A percentile compares a stretch with the other conserved stretches of the same genome.
Evolutionary conservation across 2,329 filamentous ascomycete genomes (phyloP).

Genomic region (Laburnicola sp.): DNA sequence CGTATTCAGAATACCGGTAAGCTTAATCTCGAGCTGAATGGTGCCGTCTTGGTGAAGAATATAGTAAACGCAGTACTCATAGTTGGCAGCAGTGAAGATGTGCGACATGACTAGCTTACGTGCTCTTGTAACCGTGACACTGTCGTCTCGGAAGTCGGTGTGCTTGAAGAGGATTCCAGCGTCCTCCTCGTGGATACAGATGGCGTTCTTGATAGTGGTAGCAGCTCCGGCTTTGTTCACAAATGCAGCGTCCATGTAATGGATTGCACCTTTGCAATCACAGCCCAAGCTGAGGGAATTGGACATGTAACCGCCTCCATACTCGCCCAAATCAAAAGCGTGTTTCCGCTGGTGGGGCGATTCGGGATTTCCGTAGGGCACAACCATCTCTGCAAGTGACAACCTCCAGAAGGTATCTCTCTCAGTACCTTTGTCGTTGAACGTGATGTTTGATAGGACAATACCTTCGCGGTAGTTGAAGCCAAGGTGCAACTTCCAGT

Average conservation of each 20-base stretch:
- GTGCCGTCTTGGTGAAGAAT: slow-evolving; percentile 91
- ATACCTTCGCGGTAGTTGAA: slow-evolving; percentile 96
- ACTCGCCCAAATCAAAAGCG: slow-evolving; percentile 79
- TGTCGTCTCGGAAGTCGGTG: slow-evolving; percentile 89
- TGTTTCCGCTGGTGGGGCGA: slow-evolving; percentile 80
- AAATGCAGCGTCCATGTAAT: slow-evolving; percentile 88
- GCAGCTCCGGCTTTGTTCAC: slow-evolving; percentile 76
- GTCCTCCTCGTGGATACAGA: slow-evolving; percentile 95
- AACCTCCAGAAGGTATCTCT: slow-evolving; percentile 86
- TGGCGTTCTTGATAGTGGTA: slow-evolving; percentile 85
- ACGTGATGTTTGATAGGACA: slow-evolving; percentile 86
- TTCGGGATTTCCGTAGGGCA: slow-evolving; percentile 82
- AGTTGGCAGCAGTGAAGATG: slow-evolving; percentile 94
- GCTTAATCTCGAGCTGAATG: slow-evolving; percentile 84
- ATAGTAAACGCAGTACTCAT: slow-evolving; percentile 89
- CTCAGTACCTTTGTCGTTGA: slow-evolving; percentile 76
- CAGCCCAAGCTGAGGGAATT: slow-evolving; percentile 76
- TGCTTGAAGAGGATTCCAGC: slow-evolving; percentile 92
- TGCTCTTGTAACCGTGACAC: slow-evolving; percentile 80
- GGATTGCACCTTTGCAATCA: slow-evolving; percentile 87
- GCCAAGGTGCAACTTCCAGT: slow-evolving; percentile 89
- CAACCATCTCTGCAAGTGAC: slow-evolving; percentile 91
- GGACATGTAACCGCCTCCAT: slow-evolving; percentile 81
- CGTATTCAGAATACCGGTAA: slow-evolving; percentile 91
- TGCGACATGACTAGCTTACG: slow-evolving; percentile 86